These are phyloP conservation scores for Nematocida sp. DNA, from an alignment of 371 early-diverging fungal species.

Conservation along the genomic window DNA sequence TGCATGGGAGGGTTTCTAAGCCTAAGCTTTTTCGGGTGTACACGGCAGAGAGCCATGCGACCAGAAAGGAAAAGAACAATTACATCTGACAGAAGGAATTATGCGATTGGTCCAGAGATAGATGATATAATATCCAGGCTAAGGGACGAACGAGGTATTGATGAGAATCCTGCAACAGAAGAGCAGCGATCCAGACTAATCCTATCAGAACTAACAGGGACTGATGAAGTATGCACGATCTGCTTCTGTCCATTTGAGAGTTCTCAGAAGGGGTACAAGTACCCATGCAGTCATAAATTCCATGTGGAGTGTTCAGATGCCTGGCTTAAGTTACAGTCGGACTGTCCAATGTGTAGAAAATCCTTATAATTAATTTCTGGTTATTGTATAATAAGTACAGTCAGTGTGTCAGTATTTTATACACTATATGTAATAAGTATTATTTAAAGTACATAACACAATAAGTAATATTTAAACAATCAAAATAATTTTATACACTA, in stretches of 20 bases:
- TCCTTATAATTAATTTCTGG: conserved; percentile 1
- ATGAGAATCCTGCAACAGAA: conserved; percentile 53
- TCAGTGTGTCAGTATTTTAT: no score
- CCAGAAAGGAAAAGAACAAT: conserved; percentile 6
- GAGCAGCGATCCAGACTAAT: conserved; percentile 9
- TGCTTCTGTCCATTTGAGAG: conserved; percentile 17
- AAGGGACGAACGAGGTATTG: conserved; percentile 35
- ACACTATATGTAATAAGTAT: no score
- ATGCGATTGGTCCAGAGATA: conserved; percentile 55
- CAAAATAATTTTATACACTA: no score
- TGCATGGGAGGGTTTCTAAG: background rate
- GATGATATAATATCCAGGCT: conserved; percentile 50
- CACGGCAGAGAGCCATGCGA: background rate
- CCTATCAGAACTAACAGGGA: background rate
- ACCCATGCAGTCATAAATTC: conserved; percentile 39
- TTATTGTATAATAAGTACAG: no score
- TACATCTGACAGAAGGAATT: conserved; percentile 50
- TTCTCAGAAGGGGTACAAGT: background rate
- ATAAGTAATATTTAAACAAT: no score
- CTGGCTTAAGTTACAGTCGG: conserved; percentile 56
- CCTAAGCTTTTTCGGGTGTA: background rate
- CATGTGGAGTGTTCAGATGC: conserved; percentile 46
- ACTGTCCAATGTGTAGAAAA: conserved; percentile 56
- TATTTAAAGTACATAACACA: no score
- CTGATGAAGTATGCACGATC: conserved; percentile 38